Evolutionary conservation across 2,329 filamentous ascomycete genomes (phyloP), one percentile per base, ranked within the genome.

Genomic region (Monosporascus ibericus): DNA sequence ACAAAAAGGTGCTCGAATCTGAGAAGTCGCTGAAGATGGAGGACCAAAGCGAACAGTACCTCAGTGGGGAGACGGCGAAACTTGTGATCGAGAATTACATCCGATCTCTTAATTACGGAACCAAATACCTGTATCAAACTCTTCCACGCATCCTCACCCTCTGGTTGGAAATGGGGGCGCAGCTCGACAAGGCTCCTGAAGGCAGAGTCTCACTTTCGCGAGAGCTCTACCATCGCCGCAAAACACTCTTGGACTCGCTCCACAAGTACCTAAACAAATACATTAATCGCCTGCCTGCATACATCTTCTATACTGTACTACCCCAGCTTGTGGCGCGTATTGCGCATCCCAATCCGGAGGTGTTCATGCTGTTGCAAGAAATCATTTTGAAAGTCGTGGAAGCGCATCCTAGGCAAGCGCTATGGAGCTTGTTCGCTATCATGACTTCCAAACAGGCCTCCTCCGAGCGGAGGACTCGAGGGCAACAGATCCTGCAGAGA

Each of bases 241-340:
- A 81, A 57, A 82, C 81, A 49, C 82, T 87, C 52, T 77, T 96
- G 8, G 79, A 81, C 37, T 75, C 80, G 5, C 78, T 94, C 54
- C 87, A 96, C 68, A 74, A 75, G 22, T 87, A 92, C 58, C 73
- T 97, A 56, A 83, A 85, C 66, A 95, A 92, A 70, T 91, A 95
- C 66, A 80, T 92, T 18, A 70, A 77, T 22, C 79, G 84, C 5
- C 75, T 92, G 54, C 88, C 88, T 2, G 81, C 87, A 1, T 92
- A 87, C 62, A 81, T 90, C 34, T 91, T 90, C 68, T 92, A 91
- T 65, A 88, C 86, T 2, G 78, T 92, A 6, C 76, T 99, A 42
- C 88, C 94, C 5, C 94, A 99, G 70, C 87, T 99, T 56, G 88
- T 99, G 52, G 94, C 92, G n/a, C 86, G 94, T 34, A 96, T 99